A percentile compares a stretch with the other conserved stretches of the same genome.
Conservation (phyloP, 495 filamentous ascomycete species). For the Daldinia decipiens region DNA sequence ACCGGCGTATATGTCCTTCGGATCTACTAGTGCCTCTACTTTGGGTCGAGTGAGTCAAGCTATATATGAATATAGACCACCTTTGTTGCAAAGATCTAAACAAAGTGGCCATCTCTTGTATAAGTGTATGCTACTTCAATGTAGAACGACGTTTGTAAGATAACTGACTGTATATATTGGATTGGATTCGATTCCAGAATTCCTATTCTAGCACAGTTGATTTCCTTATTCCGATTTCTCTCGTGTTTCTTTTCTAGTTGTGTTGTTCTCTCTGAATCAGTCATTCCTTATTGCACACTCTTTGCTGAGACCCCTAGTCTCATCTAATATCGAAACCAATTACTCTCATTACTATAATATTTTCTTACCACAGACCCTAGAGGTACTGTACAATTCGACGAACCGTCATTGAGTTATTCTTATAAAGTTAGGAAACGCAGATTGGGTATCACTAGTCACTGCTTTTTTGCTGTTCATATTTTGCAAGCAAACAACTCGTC, state of each 20-base stretch:
- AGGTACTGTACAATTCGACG: neutral
- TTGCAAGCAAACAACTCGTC: slow-evolving; percentile 24
- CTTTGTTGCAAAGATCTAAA: slow-evolving; percentile 23
- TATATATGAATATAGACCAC: neutral
- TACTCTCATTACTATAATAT: slow-evolving; percentile 12
- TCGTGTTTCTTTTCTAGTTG: slow-evolving; percentile 9
- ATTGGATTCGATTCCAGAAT: neutral
- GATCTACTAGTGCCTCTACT: neutral
- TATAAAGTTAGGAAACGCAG: slow-evolving; percentile 13
- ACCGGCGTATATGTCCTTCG: neutral
- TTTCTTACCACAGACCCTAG: slow-evolving; percentile 9
- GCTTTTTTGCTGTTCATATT: neutral
- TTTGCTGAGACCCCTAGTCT: slow-evolving; percentile 12
- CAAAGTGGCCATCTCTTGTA: slow-evolving; percentile 27
- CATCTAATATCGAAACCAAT: slow-evolving; percentile 14
- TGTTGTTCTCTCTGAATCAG: slow-evolving; percentile 14
- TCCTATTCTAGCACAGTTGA: neutral
- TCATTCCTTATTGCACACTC: slow-evolving; percentile 16
- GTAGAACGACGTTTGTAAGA: neutral
- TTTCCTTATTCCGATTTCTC: slow-evolving; percentile 26
- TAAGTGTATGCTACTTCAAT: slow-evolving; percentile 21
- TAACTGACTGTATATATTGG: slow-evolving; percentile 8
- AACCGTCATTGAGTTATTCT: neutral
- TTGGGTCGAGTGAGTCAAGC: neutral
- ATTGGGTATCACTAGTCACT: slow-evolving; percentile 6